These are phyloP conservation scores for Lagenidium giganteum DNA, from an alignment of 352 stramenopile species.

Conservation along the genomic window DNA sequence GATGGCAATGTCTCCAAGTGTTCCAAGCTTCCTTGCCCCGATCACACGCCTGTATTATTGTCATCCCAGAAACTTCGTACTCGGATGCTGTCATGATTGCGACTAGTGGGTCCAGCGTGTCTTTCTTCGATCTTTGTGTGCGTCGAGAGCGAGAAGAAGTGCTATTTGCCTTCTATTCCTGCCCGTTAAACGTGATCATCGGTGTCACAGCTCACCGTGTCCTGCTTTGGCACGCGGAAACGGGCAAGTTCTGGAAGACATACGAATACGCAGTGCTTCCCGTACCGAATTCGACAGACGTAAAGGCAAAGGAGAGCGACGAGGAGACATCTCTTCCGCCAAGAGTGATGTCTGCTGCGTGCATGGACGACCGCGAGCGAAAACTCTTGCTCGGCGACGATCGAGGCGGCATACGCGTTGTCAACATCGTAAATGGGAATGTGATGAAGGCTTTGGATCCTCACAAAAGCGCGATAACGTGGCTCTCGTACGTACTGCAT, in stretches of 20 bases:
- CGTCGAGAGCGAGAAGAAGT: conserved; percentile 59
- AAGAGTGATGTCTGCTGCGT: conserved; percentile 52
- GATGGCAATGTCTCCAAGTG: conserved; percentile 12
- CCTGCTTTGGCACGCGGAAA: conserved; percentile 56
- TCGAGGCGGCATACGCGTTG: conserved; percentile 46
- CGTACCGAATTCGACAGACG: conserved; percentile 10
- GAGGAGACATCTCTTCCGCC: conserved; percentile 12
- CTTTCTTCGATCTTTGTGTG: conserved; percentile 60
- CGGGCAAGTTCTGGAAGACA: conserved; percentile 40
- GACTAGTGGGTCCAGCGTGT: conserved; percentile 24
- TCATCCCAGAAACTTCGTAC: conserved; percentile 33
- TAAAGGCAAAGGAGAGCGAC: background rate
- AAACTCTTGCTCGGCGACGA: conserved; percentile 81
- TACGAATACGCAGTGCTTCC: conserved; percentile 33
- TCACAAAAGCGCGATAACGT: conserved; percentile 35
- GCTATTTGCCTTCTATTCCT: conserved; percentile 52
- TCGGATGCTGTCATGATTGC: conserved; percentile 53
- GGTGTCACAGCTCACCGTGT: conserved; percentile 48
- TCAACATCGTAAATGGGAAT: conserved; percentile 77
- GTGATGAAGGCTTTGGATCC: conserved; percentile 80
- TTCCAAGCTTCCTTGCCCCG: background rate
- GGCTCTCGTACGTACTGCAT: conserved; percentile 48
- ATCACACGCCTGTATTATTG: conserved; percentile 16
- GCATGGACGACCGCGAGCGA: conserved; percentile 74
- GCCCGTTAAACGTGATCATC: conserved; percentile 46